Evolutionary conservation across 2,329 filamentous ascomycete species (phyloP), one percentile per base, ranked within the genome.

Genomic region (Fusarium sp.): DNA sequence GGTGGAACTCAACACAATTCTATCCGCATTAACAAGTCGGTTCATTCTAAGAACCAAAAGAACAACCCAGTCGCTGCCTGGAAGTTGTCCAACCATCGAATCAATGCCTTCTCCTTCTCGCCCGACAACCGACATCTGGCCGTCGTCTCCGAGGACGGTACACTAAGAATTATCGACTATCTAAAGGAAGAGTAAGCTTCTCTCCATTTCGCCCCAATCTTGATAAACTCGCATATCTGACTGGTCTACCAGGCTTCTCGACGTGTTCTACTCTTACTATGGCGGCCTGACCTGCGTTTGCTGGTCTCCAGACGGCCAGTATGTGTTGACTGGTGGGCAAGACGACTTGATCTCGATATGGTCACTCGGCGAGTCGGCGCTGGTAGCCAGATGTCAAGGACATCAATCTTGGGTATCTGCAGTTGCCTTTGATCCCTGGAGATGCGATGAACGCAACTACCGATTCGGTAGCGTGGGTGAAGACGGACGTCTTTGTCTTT

Each of bases 231-330:
- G 44, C 54, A 54, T 39, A 59, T 45, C 64, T 52, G 34, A 38
- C 31, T 45, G 28, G 11, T 68, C 76, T 34, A 72, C 55, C 28
- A 96, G 93, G 73, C 85, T 98, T n/a, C 83, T 96, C 14, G 93
- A 95, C 75, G 84, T 97, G 44, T 98, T 93, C 79, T 89, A 91
- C 73, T 93, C 93, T 56, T 99, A 98, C 82, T 99, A 98, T 75
- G 96, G 96, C 46, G 95, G 94, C 5, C 86, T 99, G 65, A 92
- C 92, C 44, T 97, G 94, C 76, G 94, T 98, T 3, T 97, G 94
- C 81, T 99, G 96, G 96, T 98, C 95, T 8, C 96, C 96, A 11
- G 96, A 99, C 76, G 94, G 94, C 52, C 95, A 97, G 77, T 99
- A 98, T 78, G 90, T 99, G 52, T 85, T 99, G 19, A 98, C 96